Base-by-base conservation (phyloP, 2,329 filamentous ascomycete genomes). In the Magnaporthales sp. region DNA sequence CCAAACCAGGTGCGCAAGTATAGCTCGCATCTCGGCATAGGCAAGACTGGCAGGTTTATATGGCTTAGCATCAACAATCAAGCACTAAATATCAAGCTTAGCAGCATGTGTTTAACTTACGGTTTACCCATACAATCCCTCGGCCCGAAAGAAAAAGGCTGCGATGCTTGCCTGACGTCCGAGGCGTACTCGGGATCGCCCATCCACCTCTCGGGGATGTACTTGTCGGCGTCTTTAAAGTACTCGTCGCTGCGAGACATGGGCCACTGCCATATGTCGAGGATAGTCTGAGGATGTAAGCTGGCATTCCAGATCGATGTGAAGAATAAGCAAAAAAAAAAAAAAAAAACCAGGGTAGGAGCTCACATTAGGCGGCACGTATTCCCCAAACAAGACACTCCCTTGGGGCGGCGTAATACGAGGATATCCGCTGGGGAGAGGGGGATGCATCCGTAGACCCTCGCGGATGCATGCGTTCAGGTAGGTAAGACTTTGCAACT, bases 151-250 rank as follows among this genome's bases (percentile, higher is more conserved):
- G 38, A 62, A 62, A 71, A 71, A 9, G 69, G 68, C 58, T 71
- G 67, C 38, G 67, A 46, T 2, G 76, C 78, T 0, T 78, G 77
- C 61, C 75, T 74, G 60, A 75, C 77, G 68, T 85, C 82, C 15
- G 70, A 69, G 78, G 83, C 8, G 72, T 72, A 6, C n/a, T 60
- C n/a, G 56, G 56, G 56, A 11, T 78, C 75, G 22, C 7, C 31
- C 1, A 80, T 69, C 75, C 76, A 78, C 1, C 76, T 70, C 66
- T 77, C 74, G 0, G 76, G 76, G 11, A 70, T 63, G 64, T 76
- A 78, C 4, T 69, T 64, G 24, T 70, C 38, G 3, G 74, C 72
- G 4, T 70, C 64, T 4, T 71, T 68, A 64, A 75, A 77, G 67
- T 75, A 71, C 15, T 66, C 19, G 9, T 69, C 61, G 15, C 68